phyloP scores from a whole-genome alignment of 2,329 filamentous ascomycete genomes.

The Cladosporium sp. region DNA sequence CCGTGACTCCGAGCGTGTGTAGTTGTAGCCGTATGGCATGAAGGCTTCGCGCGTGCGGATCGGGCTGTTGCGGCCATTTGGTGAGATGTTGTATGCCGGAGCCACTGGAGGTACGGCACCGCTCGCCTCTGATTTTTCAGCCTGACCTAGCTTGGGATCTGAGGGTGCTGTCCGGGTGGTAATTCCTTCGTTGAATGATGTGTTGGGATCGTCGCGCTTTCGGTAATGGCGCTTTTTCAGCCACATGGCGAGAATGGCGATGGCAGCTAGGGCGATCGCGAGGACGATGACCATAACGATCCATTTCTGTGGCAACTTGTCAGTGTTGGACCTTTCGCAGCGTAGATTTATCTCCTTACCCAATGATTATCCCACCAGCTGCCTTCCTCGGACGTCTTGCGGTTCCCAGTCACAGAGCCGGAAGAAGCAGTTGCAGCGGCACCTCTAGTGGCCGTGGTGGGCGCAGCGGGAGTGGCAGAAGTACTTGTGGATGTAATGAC shows the following conservation, averaged over 20 bases:
- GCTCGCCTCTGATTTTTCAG: conserved; percentile 2
- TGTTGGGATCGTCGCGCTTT: conserved; percentile 56
- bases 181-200: conserved; percentile 40
- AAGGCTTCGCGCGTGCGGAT: conserved; percentile 33
- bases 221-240: conserved; percentile 73
- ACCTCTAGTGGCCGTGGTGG: conserved; percentile 17
- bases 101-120: not conserved
- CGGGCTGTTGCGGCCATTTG: conserved; percentile 30
- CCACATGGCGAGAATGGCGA: conserved; percentile 68
- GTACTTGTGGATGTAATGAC: conserved; percentile 12
- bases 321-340: not conserved
- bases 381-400: not conserved
- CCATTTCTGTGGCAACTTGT: conserved; percentile 57
- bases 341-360: not conserved
- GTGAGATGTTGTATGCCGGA: not conserved
- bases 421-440: conserved; percentile 12
- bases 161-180: conserved; percentile 30
- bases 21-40: conserved; percentile 38
- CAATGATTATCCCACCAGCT: conserved; percentile 28
- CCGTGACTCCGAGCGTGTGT: conserved; percentile 31
- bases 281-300: conserved; percentile 78
- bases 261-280: conserved; percentile 64
- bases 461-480: conserved; percentile 13
- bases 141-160: not conserved
- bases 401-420: not conserved